Base-by-base conservation (phyloP, 2,329 filamentous ascomycete genomes). In the Fusarium sp. region DNA sequence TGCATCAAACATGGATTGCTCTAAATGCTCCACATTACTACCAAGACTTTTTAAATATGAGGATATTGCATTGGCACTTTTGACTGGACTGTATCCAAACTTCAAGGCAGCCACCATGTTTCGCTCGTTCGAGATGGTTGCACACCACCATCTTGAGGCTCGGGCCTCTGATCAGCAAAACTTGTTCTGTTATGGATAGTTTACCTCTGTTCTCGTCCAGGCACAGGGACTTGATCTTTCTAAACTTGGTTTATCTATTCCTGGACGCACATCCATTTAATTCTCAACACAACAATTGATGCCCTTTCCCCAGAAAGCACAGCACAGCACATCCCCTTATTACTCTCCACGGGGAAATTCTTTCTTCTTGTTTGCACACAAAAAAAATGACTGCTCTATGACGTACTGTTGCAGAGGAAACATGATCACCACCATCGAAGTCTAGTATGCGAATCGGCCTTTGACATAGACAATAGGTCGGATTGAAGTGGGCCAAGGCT, bases 381-480 rank as follows among this genome's bases (percentile, higher is more conserved):
- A 29, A 45, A 45, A 48, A 25, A 30, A 46, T 70, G 57, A 70
- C 57, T 47, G 20, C 10, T 41, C 38, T 27, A 74, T 74, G 71
- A 74, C 71, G 71, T 74, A 70, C 47, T 43, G 38, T 43, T 66
- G 58, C 64, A 63, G 56, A 62, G 56, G 45, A 45, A 53, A 30
- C 20, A 22, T 49, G 25, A 64, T 55, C 53, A 56, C 54, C 55
- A 40, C 38, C 60, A 73, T 72, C 70, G 70, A 53, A 20, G 48
- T 71, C 55, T 61, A 63, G 70, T 70, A 70, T 70, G 63, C 22
- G 58, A 61, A 72, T 72, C 69, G 69, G 55, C 13, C 43, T 38
- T 27, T 38, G 10, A 51, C n/a, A 25, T 16, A 51, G 8, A 51
- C 57, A 61, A 52, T 60, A 69, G 61, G 61, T 62, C 46, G 47